A percentile compares a stretch with the other conserved stretches of the same genome.
phyloP scores from a whole-genome alignment of 208 protist species.

The Wallacemonas sp. region DNA sequence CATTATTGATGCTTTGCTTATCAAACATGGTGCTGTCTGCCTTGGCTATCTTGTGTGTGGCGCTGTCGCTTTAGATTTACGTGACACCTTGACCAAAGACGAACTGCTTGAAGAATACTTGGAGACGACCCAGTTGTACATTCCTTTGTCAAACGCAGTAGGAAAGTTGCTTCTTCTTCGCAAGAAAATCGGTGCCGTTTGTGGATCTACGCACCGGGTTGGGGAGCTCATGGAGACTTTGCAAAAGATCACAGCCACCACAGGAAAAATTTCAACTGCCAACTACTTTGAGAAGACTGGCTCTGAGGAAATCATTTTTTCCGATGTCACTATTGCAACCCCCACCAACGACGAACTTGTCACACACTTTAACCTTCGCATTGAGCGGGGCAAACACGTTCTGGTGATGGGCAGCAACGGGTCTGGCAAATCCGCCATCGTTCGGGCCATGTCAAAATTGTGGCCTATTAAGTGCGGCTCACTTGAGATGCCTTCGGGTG shows the following conservation, averaged over 20 bases:
- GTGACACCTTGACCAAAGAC: conserved; percentile 25
- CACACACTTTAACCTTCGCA: conserved; percentile 54
- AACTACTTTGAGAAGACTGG: conserved; percentile 12
- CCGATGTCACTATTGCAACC: conserved; percentile 53
- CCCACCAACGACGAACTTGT: conserved; percentile 48
- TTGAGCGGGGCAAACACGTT: conserved; percentile 54
- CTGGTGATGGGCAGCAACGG: conserved; percentile 90
- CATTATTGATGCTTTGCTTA: conserved; percentile 59
- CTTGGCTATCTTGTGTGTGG: conserved; percentile 78
- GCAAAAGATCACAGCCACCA: conserved; percentile 25
- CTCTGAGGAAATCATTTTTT: conserved; percentile 49
- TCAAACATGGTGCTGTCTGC: conserved; percentile 78
- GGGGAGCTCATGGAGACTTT: conserved; percentile 80
- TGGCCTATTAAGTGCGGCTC: conserved; percentile 70
- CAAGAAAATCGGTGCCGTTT: conserved; percentile 73
- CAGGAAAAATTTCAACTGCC: conserved; percentile 16
- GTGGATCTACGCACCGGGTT: conserved; percentile 75
- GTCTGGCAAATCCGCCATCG: conserved; percentile 86
- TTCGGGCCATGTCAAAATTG: conserved; percentile 64
- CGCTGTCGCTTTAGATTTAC: conserved; percentile 43
- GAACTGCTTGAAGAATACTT: conserved; percentile 72
- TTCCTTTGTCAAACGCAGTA: conserved; percentile 68
- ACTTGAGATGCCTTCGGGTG: conserved; percentile 35
- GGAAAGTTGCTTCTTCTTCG: conserved; percentile 77
- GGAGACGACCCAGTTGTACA: conserved; percentile 71